Base-by-base conservation (phyloP, 2,329 filamentous ascomycete species). In the Talaromyces sp. region DNA sequence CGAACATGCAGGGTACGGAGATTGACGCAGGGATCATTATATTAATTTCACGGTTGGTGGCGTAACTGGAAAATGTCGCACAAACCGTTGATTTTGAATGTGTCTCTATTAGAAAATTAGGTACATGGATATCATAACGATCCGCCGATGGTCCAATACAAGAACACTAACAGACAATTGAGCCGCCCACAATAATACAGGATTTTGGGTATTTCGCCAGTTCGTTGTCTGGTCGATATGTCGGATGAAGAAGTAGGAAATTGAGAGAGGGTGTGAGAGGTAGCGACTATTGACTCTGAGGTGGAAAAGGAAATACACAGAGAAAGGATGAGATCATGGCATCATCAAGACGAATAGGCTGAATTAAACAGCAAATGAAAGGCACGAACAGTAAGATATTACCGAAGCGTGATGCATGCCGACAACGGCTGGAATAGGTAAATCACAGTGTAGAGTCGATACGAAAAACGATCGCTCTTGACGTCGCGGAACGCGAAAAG, bases 401-500 rank as follows among this genome's bases (percentile, higher is more conserved):
- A 66, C 31, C 64, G 59, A 24, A 66, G 60, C 10, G 64, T 59
- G 27, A 66, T 66, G 24, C 64, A 66, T 62, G 64, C 64, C 19
- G 59, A 66, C 43, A 66, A 41, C 2, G 64, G 64, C 60, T 66
- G 64, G 37, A 66, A 54, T 16, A 66, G 52, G 45, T 66, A 66
- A 31, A 62, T 59, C 6, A 66, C 52, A 3, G 64, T 66, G 45
- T 66, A 66, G 16, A 66, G 27, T 16, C 64, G 64, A 43, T 66
- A 66, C 16, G 64, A 66, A 16, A 50, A 37, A 22, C 59, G 64
- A 39, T 66, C 64, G 27, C 64, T 66, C 37, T 66, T 62, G 10
- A 66, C 59, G 24, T 62, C 59, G n/a, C 64, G 64, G 16, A 66
- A 66, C 7, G 64, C 59, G 27, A 66, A 66, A 8, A 66, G 64